Percentiles rank a stretch among this genome's conserved stretches.
Evolutionary conservation across 371 early-diverging fungal species (phyloP).

Genomic region (Lichtheimia ramosa): DNA sequence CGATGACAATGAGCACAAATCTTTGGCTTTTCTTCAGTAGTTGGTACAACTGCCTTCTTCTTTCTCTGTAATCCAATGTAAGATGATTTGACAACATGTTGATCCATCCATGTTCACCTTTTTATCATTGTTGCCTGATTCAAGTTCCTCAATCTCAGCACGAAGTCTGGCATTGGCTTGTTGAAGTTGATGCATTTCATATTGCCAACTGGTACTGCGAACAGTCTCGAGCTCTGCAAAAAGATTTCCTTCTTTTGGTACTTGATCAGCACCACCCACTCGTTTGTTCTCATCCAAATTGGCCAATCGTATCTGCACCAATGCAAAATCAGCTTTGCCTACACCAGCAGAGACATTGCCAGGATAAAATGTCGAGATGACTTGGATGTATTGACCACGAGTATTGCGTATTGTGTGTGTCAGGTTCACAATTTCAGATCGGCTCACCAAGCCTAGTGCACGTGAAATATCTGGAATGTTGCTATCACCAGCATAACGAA

Average conservation of each 20-base stretch:
- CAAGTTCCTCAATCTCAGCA: constrained; percentile 32
- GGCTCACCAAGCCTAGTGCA: constrained; percentile 47
- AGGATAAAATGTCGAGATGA: constrained; percentile 48
- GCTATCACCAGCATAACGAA: constrained; percentile 54
- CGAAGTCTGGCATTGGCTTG: constrained; percentile 36
- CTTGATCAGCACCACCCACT: constrained; percentile 14
- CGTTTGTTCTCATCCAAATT: constrained; percentile 11
- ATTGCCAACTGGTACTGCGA: constrained; percentile 48
- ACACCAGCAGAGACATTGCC: constrained; percentile 27
- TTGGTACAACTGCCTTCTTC: constrained; percentile 18
- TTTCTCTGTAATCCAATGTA: constrained; percentile 13
- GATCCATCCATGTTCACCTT: constrained; percentile 2
- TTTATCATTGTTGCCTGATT: constrained; percentile 13
- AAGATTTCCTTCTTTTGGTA: constrained; percentile 22
- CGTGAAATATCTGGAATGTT: constrained; percentile 48
- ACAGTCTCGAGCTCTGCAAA: constrained; percentile 40
- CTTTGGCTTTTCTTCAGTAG: constrained; percentile 10
- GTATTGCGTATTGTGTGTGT: constrained; percentile 42
- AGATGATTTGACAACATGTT: not conserved
- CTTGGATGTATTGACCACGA: constrained; percentile 41
- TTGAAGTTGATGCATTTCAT: constrained; percentile 48
- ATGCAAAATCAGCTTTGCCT: constrained; percentile 36
- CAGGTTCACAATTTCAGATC: constrained; percentile 43
- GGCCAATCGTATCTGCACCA: constrained; percentile 37
- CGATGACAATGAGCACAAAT: constrained; percentile 65